Percentiles rank a stretch among this genome's conserved stretches.
phyloP scores from a whole-genome alignment of 805 yeast genomes.

The Saturnispora mendoncae region DNA sequence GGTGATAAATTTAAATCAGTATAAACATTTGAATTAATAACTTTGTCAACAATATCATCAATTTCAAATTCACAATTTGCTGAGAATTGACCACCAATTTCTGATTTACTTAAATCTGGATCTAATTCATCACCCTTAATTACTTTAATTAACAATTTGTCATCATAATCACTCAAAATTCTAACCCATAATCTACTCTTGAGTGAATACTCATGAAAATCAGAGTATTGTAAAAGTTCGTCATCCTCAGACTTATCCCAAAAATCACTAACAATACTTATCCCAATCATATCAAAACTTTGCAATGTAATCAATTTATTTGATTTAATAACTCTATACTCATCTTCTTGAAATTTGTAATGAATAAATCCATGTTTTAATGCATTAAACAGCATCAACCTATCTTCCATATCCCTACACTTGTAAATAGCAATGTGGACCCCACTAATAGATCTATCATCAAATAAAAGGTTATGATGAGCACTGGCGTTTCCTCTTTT shows the following conservation, averaged over 20 bases:
- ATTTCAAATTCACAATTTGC: too few species aligned
- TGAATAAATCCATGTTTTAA: constrained; percentile 12
- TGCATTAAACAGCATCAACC: constrained; percentile 4
- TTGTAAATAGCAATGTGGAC: constrained; percentile 15
- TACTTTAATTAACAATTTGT: not conserved
- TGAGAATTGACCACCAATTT: not conserved
- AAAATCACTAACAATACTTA: constrained; percentile 7
- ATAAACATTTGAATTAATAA: too few species aligned
- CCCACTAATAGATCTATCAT: constrained; percentile 22
- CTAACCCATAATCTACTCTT: constrained; percentile 2
- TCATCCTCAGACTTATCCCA: not conserved
- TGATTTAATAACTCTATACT: not conserved
- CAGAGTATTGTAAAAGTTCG: not conserved
- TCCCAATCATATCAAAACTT: constrained; percentile 4
- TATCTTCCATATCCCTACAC: not conserved
- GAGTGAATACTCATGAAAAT: not conserved
- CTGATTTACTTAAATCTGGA: not conserved
- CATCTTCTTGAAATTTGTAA: not conserved
- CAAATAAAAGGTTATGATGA: constrained; percentile 16
- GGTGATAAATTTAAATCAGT: too few species aligned
- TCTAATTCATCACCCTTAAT: not conserved
- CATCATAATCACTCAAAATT: constrained; percentile 3
- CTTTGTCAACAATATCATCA: too few species aligned
- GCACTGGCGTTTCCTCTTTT: constrained; percentile 9
- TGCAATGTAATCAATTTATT: not conserved